Percentiles rank a stretch among this genome's conserved stretches.
Evolutionary conservation across 2,329 filamentous ascomycete genomes (phyloP).

Genomic region (Botryotinia narcissicola): DNA sequence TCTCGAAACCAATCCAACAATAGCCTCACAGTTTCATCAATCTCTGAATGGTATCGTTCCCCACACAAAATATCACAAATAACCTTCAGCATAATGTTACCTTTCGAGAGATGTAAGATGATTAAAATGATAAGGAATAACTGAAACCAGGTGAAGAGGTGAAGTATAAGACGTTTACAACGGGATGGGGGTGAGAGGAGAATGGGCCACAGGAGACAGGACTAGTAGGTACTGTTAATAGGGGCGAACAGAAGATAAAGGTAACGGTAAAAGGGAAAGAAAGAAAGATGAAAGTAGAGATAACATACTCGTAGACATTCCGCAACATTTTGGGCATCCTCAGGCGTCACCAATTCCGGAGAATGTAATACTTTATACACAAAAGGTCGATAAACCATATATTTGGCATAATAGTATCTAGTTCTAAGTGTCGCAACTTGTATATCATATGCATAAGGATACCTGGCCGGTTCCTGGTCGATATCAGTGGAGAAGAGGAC

Average conservation of each 20-base stretch:
- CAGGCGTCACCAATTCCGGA: constrained; percentile 51
- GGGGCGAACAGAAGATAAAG: background rate
- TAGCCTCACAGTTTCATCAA: constrained; percentile 48
- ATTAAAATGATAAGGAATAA: constrained; percentile 59
- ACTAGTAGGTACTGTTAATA: constrained; percentile 34
- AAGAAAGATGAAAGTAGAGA: background rate
- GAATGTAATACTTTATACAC: constrained; percentile 59
- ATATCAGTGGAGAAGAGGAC: constrained; percentile 50
- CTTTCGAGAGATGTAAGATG: constrained; percentile 53
- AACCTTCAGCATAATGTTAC: constrained; percentile 49
- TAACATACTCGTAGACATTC: constrained; percentile 48
- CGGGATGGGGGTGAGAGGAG: constrained; percentile 55
- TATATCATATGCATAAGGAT: constrained; percentile 54
- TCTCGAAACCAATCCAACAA: constrained; percentile 61
- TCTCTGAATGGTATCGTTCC: constrained; percentile 50
- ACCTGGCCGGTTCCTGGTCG: constrained; percentile 44
- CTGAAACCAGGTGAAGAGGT: constrained; percentile 61
- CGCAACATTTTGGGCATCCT: constrained; percentile 54
- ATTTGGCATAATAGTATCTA: constrained; percentile 58
- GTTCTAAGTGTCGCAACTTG: constrained; percentile 57
- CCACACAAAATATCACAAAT: constrained; percentile 51
- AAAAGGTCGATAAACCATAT: constrained; percentile 56
- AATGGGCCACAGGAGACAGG: constrained; percentile 59
- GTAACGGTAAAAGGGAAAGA: background rate
- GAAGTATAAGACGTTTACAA: constrained; percentile 58